Base-by-base conservation (phyloP, 2,329 filamentous ascomycete species). In the Cytospora leucostoma region DNA sequence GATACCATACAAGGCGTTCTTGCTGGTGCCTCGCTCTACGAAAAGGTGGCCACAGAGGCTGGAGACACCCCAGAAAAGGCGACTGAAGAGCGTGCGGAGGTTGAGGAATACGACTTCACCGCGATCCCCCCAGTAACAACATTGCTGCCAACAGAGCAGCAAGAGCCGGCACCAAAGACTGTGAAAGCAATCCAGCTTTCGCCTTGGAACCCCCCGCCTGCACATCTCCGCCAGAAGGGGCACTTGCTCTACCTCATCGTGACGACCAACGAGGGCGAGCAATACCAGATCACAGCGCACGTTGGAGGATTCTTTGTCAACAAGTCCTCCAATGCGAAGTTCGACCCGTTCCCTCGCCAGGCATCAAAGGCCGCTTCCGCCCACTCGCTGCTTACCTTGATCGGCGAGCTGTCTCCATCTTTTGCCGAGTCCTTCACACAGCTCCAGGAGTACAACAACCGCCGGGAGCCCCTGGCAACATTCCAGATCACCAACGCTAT, bases 241-340 rank as follows among this genome's bases (percentile, higher is more conserved):
- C 95, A 99, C 75, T 81, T 99, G 63, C 84, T 99, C 56, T 99
- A 99, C 76, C 83, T 99, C 21, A 84, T 92, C 67, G 83, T 95
- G 51, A 94, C 90, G 17, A 98, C 93, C 63, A 94, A 92, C 70
- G 95, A 99, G 77, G 93, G 93, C 67, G 95, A 99, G 78, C 92
- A 96, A 75, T 88, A 90, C 76, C 93, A 97, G 76, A 90, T 99
- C 72, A 99, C 96, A 11, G 87, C 92, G 15, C 92, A 97, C 71
- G 90, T 97, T 57, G 93, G 93, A 15, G 95, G 95, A 21, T 99
- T 99, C 82, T 99, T 89, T 75, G 90, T 98, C 72, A 99, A 97
- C 84, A 97, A 93, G 77, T 97, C 91, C 35, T 95, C 92, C 60
- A 97, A 95, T 77, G 86, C 85, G 78, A 97, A 95, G 78, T 99